Percentiles rank a stretch among this genome's conserved stretches.
Evolutionary conservation across 495 filamentous ascomycete species (phyloP).

Genomic region (Penicillium odoratum): DNA sequence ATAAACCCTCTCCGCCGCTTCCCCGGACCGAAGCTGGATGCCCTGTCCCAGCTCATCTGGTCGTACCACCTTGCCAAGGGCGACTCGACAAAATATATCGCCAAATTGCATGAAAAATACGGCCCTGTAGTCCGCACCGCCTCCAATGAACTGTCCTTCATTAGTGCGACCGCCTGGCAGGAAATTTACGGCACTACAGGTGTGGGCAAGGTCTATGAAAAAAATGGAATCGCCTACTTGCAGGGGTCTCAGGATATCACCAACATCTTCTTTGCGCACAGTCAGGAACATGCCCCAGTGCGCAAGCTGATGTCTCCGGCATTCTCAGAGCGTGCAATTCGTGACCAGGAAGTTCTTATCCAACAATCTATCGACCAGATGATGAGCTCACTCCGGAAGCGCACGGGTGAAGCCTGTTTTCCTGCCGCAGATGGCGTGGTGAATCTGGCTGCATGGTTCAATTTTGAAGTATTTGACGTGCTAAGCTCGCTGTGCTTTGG

Average conservation of each 20-base stretch:
- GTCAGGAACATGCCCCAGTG: slow-evolving; percentile 5
- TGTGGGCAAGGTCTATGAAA: no score
- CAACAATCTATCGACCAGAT: background rate
- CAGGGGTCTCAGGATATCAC: no score
- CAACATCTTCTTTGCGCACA: no score
- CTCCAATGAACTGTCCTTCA: slow-evolving; percentile 27
- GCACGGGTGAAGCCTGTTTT: no score
- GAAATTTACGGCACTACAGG: background rate
- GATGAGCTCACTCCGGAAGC: no score
- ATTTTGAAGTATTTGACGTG: slow-evolving; percentile 23
- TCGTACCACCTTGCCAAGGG: no score
- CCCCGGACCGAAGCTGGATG: no score
- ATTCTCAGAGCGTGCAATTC: background rate
- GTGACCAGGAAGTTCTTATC: background rate
- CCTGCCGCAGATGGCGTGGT: background rate
- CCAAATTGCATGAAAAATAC: slow-evolving; percentile 26
- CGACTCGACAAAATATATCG: no score
- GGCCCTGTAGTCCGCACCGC: slow-evolving; percentile 25
- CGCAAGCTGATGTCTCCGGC: slow-evolving; percentile 3
- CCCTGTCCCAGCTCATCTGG: no score
- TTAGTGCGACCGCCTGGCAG: background rate
- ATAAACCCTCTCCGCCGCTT: no score
- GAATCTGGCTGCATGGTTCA: slow-evolving; percentile 21
- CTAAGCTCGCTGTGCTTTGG: slow-evolving; percentile 19
- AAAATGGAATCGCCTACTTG: no score